Conservation (phyloP, 2,329 filamentous ascomycete species). For the Aphanocladium album region DNA sequence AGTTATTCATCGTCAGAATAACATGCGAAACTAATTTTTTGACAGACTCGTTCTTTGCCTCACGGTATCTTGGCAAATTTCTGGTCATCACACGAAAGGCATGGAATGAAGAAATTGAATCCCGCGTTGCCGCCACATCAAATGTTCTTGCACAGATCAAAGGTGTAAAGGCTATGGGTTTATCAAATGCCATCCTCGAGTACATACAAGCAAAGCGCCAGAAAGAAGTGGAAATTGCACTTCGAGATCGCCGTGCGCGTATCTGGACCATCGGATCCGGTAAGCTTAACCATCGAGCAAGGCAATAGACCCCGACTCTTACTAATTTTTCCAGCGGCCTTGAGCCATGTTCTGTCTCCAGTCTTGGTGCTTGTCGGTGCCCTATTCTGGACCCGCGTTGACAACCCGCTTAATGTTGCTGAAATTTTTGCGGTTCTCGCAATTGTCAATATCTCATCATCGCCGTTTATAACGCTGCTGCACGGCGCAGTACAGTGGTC, state of each 20-base stretch:
- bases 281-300: background rate
- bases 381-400: background rate
- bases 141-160: conserved; percentile 1
- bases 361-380: background rate
- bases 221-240: background rate
- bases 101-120: conserved; percentile 1
- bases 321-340: background rate
- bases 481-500: background rate
- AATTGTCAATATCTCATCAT: background rate
- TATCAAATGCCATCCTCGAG: background rate
- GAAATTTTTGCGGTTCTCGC: background rate
- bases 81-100: background rate
- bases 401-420: background rate
- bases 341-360: background rate
- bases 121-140: background rate
- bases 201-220: background rate
- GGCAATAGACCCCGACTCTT: too few relatives aligned
- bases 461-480: background rate
- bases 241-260: background rate
- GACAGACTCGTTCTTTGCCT: background rate
- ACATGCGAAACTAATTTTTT: too few relatives aligned
- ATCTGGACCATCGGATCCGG: background rate
- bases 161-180: background rate
- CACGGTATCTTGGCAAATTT: background rate
- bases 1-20: background rate